phyloP scores from a whole-genome alignment of 768 basidiomycete genomes.

The Suillus sp. region DNA sequence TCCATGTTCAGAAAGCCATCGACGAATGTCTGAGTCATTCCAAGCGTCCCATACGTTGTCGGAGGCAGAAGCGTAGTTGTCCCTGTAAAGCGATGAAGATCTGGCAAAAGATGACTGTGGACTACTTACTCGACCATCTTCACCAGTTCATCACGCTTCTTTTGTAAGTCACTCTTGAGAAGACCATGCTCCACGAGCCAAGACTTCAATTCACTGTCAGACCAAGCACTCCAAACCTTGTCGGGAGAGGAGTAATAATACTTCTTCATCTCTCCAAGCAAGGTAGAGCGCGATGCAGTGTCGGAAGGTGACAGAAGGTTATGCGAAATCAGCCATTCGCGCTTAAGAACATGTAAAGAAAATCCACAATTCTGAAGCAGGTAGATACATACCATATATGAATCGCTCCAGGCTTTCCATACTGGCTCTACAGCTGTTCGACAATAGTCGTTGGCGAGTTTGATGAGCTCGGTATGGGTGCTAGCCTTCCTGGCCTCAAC shows the following conservation, averaged over 20 bases:
- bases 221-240: slow-evolving; percentile 67
- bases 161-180: slow-evolving; percentile 70
- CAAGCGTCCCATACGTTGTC: slow-evolving; percentile 69
- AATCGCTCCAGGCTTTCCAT: slow-evolving; percentile 88
- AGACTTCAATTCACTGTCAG: slow-evolving; percentile 69
- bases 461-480: slow-evolving; percentile 66
- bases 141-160: slow-evolving; percentile 73
- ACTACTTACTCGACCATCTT: slow-evolving; percentile 63
- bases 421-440: slow-evolving; percentile 60
- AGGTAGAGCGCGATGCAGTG: slow-evolving; percentile 54
- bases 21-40: slow-evolving; percentile 70
- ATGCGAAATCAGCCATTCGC: slow-evolving; percentile 82
- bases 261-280: slow-evolving; percentile 66
- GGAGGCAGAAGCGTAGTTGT: slow-evolving; percentile 64
- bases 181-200: slow-evolving; percentile 81
- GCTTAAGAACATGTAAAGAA: slow-evolving; percentile 40
- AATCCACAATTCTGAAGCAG: background rate
- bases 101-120: background rate
- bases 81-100: slow-evolving; percentile 38
- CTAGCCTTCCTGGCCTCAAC: slow-evolving; percentile 56
- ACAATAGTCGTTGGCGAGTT: slow-evolving; percentile 70
- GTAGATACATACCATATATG: slow-evolving; percentile 62
- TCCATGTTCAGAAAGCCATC: slow-evolving; percentile 75
- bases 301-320: slow-evolving; percentile 65
- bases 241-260: slow-evolving; percentile 73